Percentiles rank a stretch among this genome's conserved stretches.
Conservation (phyloP, 2,329 filamentous ascomycete species). For the Beauveria brongniartii region DNA sequence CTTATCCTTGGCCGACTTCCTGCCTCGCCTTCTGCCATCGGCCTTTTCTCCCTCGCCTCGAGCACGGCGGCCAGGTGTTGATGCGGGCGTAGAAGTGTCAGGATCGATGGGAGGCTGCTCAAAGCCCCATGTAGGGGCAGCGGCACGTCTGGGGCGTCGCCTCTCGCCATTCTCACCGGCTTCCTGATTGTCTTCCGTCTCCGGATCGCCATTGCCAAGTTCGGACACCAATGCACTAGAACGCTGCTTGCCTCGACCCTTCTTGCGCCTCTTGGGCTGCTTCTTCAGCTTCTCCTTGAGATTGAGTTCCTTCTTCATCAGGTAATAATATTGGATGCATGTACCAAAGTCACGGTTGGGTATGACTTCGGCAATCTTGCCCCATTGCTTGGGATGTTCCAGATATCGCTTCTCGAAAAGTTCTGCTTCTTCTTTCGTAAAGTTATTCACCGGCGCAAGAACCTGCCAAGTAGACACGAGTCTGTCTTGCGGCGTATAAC, state of each 20-base stretch:
- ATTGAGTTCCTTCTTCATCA: constrained; percentile 66
- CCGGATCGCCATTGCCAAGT: constrained; percentile 51
- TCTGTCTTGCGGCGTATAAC: constrained; percentile 55
- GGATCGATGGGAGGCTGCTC: constrained; percentile 53
- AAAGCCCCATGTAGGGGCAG: constrained; percentile 63
- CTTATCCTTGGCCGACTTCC: constrained; percentile 33
- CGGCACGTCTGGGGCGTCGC: constrained; percentile 53
- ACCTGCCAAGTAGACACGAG: constrained; percentile 65
- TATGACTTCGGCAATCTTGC: constrained; percentile 62
- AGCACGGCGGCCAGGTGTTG: constrained; percentile 47
- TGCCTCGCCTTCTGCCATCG: constrained; percentile 29
- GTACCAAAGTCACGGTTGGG: constrained; percentile 64
- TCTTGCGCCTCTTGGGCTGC: constrained; percentile 51
- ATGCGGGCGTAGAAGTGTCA: constrained; percentile 48
- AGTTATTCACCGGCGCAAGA: constrained; percentile 65
- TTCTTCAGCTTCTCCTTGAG: constrained; percentile 69
- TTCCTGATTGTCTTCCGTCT: constrained; percentile 47
- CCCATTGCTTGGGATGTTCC: constrained; percentile 75
- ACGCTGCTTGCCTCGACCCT: constrained; percentile 50
- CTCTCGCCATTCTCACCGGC: constrained; percentile 52
- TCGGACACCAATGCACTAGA: constrained; percentile 60
- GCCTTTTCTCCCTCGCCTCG: constrained; percentile 42
- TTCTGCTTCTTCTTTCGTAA: constrained; percentile 60
- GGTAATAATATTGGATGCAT: constrained; percentile 81
- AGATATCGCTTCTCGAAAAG: constrained; percentile 68